phyloP scores from a whole-genome alignment of 345 rosid genomes.

The Zanthoxylum bungeanum region DNA sequence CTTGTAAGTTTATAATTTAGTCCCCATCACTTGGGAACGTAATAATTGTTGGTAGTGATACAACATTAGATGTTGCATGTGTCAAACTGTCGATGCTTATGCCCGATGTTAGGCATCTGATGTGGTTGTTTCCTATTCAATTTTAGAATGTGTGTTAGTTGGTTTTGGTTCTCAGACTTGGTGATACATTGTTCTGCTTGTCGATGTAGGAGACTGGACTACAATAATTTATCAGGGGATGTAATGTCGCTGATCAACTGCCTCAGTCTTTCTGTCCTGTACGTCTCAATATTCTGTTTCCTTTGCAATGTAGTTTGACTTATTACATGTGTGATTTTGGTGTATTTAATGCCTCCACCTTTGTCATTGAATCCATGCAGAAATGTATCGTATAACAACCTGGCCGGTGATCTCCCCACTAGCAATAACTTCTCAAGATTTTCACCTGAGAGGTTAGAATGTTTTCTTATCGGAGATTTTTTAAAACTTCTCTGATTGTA shows the following conservation, averaged over 20 bases:
- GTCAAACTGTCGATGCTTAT: not conserved
- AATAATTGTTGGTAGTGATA: not conserved
- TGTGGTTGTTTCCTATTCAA: not conserved
- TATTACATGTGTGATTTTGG: not conserved
- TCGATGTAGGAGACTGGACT: constrained; percentile 66
- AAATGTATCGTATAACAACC: constrained; percentile 80
- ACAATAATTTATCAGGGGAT: constrained; percentile 85
- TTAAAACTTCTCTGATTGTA: too few species aligned
- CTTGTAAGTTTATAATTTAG: constrained; percentile 43
- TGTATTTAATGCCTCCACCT: not conserved
- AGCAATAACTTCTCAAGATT: constrained; percentile 80
- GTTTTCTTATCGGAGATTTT: not conserved
- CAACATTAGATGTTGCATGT: not conserved
- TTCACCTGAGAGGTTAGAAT: constrained; percentile 57
- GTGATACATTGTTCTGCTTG: constrained; percentile 1
- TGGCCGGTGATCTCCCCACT: constrained; percentile 73
- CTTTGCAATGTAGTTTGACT: not conserved
- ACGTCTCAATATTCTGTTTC: constrained; percentile 21
- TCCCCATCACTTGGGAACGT: not conserved
- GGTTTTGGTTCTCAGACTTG: not conserved
- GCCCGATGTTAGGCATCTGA: not conserved
- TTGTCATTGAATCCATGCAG: constrained; percentile 33
- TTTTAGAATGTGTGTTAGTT: not conserved
- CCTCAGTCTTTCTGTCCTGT: constrained; percentile 68
- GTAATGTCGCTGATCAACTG: constrained; percentile 62